Conservation (phyloP, 2,329 filamentous ascomycete genomes). For the Fusarium praegraminearum region DNA sequence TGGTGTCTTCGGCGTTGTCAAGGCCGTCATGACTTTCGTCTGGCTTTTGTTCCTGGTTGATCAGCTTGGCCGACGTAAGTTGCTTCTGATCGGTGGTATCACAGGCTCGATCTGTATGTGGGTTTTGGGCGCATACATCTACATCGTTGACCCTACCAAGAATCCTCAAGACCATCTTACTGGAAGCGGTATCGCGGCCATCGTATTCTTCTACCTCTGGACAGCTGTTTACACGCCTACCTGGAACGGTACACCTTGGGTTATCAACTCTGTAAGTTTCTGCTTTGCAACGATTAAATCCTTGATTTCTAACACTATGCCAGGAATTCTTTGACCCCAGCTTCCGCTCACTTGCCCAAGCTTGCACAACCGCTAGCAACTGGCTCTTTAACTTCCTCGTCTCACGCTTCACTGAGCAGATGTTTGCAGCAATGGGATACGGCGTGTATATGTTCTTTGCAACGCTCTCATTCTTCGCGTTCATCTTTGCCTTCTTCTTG, state of each 20-base stretch:
- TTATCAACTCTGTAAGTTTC: conserved; percentile 47
- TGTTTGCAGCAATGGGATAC: conserved; percentile 59
- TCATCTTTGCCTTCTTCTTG: conserved; percentile 63
- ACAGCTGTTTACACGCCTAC: conserved; percentile 64
- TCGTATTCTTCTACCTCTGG: conserved; percentile 77
- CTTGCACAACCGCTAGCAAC: conserved; percentile 68
- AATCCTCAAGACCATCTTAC: conserved; percentile 53
- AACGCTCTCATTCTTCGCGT: conserved; percentile 59
- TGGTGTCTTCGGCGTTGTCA: conserved; percentile 75
- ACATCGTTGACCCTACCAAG: conserved; percentile 53
- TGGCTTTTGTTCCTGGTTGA: conserved; percentile 75
- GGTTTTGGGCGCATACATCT: conserved; percentile 69
- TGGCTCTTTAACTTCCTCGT: conserved; percentile 70
- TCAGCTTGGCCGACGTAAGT: conserved; percentile 57
- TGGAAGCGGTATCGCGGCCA: conserved; percentile 65
- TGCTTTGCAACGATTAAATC: accelerated
- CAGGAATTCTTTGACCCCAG: conserved; percentile 64
- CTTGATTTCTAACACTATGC: not conserved
- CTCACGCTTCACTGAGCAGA: conserved; percentile 53
- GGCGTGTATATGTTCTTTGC: conserved; percentile 69
- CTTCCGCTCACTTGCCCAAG: conserved; percentile 63
- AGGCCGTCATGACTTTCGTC: conserved; percentile 71
- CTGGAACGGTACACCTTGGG: conserved; percentile 73
- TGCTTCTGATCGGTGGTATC: conserved; percentile 70
- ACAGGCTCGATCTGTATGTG: conserved; percentile 71